Percentiles rank a stretch among this genome's conserved stretches.
Evolutionary conservation across 805 yeast species (phyloP).

Genomic region (Yarrowia sp.): DNA sequence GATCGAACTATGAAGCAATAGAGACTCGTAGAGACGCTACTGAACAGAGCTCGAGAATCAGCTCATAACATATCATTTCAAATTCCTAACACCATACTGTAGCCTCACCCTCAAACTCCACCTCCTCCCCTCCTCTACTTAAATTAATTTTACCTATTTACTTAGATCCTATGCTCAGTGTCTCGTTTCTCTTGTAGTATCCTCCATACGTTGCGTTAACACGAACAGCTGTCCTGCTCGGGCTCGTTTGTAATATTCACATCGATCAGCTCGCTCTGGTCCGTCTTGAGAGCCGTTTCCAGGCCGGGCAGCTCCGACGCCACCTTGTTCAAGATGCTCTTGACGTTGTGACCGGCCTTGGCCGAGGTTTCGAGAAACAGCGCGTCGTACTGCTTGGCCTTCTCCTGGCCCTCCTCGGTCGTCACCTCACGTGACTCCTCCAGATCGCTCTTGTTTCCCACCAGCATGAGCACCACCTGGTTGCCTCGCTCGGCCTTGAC

Average conservation of each 20-base stretch:
- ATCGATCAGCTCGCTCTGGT: constrained; percentile 43
- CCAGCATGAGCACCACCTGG: constrained; percentile 86
- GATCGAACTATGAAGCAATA: no score
- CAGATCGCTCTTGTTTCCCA: constrained; percentile 92
- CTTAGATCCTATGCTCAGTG: constrained; percentile 28
- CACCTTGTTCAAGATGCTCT: constrained; percentile 83
- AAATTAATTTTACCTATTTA: constrained; percentile 27
- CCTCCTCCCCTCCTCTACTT: no score
- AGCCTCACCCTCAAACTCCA: no score
- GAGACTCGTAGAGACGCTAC: no score
- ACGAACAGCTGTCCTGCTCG: constrained; percentile 35
- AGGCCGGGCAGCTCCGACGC: constrained; percentile 92
- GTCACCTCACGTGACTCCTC: constrained; percentile 84
- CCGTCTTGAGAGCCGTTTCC: constrained; percentile 50
- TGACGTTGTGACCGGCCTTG: constrained; percentile 93
- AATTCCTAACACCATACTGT: no score
- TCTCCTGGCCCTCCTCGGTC: constrained; percentile 85
- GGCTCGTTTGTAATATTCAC: constrained; percentile 37
- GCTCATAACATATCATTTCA: no score
- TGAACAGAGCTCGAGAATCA: no score
- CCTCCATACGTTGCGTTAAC: background rate
- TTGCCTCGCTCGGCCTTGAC: constrained; percentile 91
- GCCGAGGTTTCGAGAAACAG: constrained; percentile 92
- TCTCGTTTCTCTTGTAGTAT: background rate
- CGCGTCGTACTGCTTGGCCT: constrained; percentile 76